Evolutionary conservation across 306 rosid genomes (phyloP), one percentile per base, ranked within the genome.

Genomic region (Acmispon strigosus): DNA sequence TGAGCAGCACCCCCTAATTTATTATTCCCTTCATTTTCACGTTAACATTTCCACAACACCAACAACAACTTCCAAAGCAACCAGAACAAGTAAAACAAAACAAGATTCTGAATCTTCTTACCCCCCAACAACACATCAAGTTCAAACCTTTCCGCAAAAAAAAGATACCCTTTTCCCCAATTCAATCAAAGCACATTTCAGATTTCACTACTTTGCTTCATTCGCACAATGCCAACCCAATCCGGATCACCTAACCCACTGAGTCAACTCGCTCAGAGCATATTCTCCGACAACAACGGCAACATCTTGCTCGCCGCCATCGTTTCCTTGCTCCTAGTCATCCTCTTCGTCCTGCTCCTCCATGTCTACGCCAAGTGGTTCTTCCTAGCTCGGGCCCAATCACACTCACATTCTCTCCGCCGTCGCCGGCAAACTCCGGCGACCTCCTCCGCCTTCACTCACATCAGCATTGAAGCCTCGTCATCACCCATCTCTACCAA

Each of bases 311-410:
- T 91, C 2, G 96, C 83, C 0, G 99, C 99, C 37, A 57, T 95
- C 1, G 53, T 95, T 72, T 89, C 96, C 19, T 82, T 95, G 12
- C 89, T 95, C 47, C 58, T 91, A 0, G 97, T 91, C 62, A 80
- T 91, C 57, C 88, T 95, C 83, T 95, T 95, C 76, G 99, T 95
- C 77, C 85, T 95, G 20, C 79, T 95, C 19, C 99, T 95, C 80
- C 99, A 95, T 18, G 29, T 90, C 43, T 95, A 89, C 51, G 99
- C 99, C 62, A 88, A 85, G 45, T 87, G 91, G 83, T 89, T 91
- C 89, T 55, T 89, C 11, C 43, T 7, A 1, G 59, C 86, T 29
- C 97, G 81, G 2, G 73, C 89, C 9, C 78, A 75, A 5, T 8
- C 29, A 62, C 45, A 2, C 11, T 50, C 79, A 10, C 64, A 8